Evolutionary conservation across 2,329 filamentous ascomycete species (phyloP), one percentile per base, ranked within the genome.

Genomic region (Graphilbum fragrans): DNA sequence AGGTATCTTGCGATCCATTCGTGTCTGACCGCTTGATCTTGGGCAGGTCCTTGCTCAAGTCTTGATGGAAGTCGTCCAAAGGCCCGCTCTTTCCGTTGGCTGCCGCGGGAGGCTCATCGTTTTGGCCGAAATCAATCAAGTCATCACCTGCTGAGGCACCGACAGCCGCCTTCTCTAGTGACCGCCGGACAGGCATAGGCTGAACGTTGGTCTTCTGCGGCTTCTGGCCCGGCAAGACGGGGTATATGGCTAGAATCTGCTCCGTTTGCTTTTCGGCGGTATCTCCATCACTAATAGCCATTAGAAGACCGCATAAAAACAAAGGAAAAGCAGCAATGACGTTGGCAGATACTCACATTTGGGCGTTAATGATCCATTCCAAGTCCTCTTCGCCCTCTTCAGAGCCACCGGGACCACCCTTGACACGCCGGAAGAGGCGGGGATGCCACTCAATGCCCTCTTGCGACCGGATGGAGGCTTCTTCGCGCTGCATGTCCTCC

Each of bases 351-450:
- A 9, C 69, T 55, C 62, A 94, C 87, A 98, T 74, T 42, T 80
- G 70, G 2, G 88, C 82, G 58, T 90, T 82, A 54, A 98, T 84
- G 54, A 96, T 88, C 86, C 86, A 98, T 61, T 96, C 92, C 23
- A 98, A 65, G 49, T 85, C 86, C 56, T 93, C 86, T 58, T 93
- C 84, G 22, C 84, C 85, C 56, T 90, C 80, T 48, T 92, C 84
- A 4, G 71, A 57, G 1, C 78, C 80, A 25, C 80, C 81, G 2
- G 79, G 77, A 1, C 80, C 83, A 20, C 79, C 78, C 35, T 74
- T 72, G 11, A 93, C 82, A 37, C 66, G 65, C 45, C 87, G 75
- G 69, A 98, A 98, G 12, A 96, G 71, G 48, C 80, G 78, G 1
- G 92, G 90, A 27, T 79, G 76, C 92, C 92, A 98, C 48, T 94